Base-by-base conservation (phyloP, 1,284 basidiomycete genomes). In the Cerrena zonata region DNA sequence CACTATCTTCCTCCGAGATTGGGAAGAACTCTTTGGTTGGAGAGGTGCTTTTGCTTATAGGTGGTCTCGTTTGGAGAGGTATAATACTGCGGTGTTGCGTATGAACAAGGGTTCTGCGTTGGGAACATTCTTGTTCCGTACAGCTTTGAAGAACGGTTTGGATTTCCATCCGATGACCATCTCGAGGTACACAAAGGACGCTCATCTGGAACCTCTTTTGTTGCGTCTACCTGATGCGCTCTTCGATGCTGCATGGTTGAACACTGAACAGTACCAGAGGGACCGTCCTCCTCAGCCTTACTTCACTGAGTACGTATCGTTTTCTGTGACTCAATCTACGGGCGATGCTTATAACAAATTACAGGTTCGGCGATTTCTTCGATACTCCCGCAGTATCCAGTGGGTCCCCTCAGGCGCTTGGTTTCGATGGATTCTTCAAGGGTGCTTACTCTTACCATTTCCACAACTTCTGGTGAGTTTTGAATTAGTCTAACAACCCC, bases 1-100 rank as follows among this genome's bases (percentile, higher is more conserved):
- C 64, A 85, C 81, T n/a, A 71, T 86, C 51, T 76, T 86, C 60
- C 68, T 86, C 3, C 75, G 84, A 30, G 84, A 86, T 62, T 86
- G 84, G 84, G 82, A 84, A 62, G 84, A 86, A 57, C 68, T 86
- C 18, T 86, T 80, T 79, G 80, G 80, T 50, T 86, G 80, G 76
- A 70, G 74, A 45, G 83, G 83, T 21, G 79, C 83, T 51, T 86
- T 85, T 61, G 83, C 84, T 7, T 86, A 86, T 62, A 69, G 83
- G 12, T 85, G 83, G 83, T 78, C 75, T 36, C 76, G 77, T 54
- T 71, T 82, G 54, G 74, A 82, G 56, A 78, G 77, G 61, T 86
- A 86, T 67, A 86, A 85, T 65, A 86, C 83, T 19, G 82, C 84
- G 3, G 80, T 86, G 5, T 71, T 86, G 47, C 79, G 79, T 58